Base-by-base conservation (phyloP, 768 basidiomycete species). In the Cystofilobasidium capitatum region DNA sequence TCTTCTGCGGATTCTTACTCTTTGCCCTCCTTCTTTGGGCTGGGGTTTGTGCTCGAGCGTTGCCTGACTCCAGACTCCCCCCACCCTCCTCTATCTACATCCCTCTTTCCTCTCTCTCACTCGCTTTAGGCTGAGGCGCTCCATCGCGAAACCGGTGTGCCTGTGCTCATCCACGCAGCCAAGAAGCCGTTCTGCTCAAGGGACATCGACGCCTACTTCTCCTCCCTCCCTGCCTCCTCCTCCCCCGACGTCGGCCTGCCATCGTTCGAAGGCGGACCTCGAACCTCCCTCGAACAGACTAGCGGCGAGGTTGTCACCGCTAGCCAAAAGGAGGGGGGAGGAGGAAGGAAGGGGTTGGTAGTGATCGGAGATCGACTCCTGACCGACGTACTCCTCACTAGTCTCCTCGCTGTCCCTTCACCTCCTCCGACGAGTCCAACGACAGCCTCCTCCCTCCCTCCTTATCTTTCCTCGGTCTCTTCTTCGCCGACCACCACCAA, bases 321-420 rank as follows among this genome's bases (percentile, higher is more conserved):
- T 10, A 35, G 31, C 47, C 55, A 35, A n/a, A 3, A 64, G 2
- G 31, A 22, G 22, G 57, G 35, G 20, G 24, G 39, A 62, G 26
- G 40, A 44, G 42, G n/a, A n/a, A 22, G 36, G 58, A 60, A 26
- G 6, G 62, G 73, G 83, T 87, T 96, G 49, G 78, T 97, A 65
- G 77, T 97, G 44, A 86, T 99, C 16, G 94, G 94, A 0, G 94
- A 99, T 79, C 83, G 94, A 14, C 78, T 97, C 61, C 88, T 96
- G 73, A 99, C 94, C 0, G 94, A 99, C 75, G 78, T 92, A 22
- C 82, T 97, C 62, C 80, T 97, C 13, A 69, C 62, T 22, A 22
- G 58, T 20, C 33, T 7, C 26, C 39, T 36, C 3, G 33, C 49
- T 26, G 26, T 3, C 3, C 49, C 49, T 9, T 20, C 40, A 20